Conservation (phyloP, 495 filamentous ascomycete genomes). For the Podospora fimiseda region DNA sequence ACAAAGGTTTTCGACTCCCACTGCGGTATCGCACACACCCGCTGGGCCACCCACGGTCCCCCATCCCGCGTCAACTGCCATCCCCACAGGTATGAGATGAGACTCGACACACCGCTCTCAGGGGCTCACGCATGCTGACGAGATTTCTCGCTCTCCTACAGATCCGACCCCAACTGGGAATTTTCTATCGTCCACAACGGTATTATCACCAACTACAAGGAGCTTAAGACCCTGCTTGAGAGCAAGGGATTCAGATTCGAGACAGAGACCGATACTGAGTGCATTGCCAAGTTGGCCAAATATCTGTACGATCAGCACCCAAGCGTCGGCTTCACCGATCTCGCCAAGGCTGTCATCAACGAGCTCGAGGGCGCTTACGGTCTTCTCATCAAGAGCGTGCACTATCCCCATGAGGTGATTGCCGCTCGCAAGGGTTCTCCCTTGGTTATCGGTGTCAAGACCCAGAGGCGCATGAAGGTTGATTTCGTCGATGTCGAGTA, state of each 20-base stretch:
- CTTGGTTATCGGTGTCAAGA: slow-evolving; percentile 90
- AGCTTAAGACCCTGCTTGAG: slow-evolving; percentile 87
- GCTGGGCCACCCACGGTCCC: slow-evolving; percentile 96
- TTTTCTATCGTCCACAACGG: slow-evolving; percentile 98
- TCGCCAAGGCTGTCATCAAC: slow-evolving; percentile 95
- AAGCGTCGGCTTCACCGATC: slow-evolving; percentile 87
- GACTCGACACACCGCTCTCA: no score
- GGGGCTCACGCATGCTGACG: not conserved
- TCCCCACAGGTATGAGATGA: slow-evolving; percentile 78
- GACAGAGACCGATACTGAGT: slow-evolving; percentile 98
- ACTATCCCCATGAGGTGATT: slow-evolving; percentile 97
- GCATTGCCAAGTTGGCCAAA: slow-evolving; percentile 97
- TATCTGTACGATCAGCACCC: slow-evolving; percentile 96
- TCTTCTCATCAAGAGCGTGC: slow-evolving; percentile 92
- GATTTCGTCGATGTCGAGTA: slow-evolving; percentile 99
- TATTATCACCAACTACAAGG: slow-evolving; percentile 99
- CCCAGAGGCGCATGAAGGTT: slow-evolving; percentile 98
- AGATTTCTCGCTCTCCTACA: slow-evolving; percentile 10
- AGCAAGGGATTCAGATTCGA: slow-evolving; percentile 96
- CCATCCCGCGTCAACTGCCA: slow-evolving; percentile 95
- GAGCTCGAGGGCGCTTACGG: slow-evolving; percentile 97
- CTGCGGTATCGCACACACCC: slow-evolving; percentile 95
- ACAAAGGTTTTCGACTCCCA: slow-evolving; percentile 94
- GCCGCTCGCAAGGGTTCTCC: slow-evolving; percentile 97
- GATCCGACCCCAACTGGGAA: slow-evolving; percentile 80